These are phyloP conservation scores for Breviolum minutum DNA, from an alignment of 73 alveolate genomes.

Conservation along the genomic window DNA sequence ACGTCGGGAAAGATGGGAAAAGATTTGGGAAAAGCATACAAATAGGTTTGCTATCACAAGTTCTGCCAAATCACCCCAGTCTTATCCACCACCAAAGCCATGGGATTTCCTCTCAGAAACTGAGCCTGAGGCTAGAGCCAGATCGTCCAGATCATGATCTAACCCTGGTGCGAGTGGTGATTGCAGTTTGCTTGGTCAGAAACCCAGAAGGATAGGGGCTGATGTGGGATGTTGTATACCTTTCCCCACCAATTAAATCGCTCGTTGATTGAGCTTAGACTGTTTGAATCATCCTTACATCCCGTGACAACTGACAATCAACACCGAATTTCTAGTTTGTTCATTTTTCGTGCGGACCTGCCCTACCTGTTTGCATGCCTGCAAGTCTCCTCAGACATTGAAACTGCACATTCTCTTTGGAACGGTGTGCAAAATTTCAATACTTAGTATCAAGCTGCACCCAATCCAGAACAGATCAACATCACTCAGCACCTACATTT, in stretches of 20 bases:
- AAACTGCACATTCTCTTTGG: too few species aligned
- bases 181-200: constrained; percentile 27
- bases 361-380: too few species aligned
- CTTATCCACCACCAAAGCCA: background rate
- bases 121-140: constrained; percentile 36
- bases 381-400: too few species aligned
- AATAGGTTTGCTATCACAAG: too few species aligned
- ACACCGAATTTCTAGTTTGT: too few species aligned
- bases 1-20: background rate
- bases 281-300: background rate
- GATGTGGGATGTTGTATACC: background rate
- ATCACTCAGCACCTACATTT: too few species aligned
- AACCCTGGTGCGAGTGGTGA: constrained; percentile 51
- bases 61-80: background rate
- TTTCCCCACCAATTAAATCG: background rate
- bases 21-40: background rate
- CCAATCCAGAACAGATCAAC: too few species aligned
- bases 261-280: background rate
- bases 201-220: background rate
- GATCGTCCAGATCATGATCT: constrained; percentile 40
- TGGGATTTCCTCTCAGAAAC: background rate
- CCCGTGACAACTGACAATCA: too few species aligned
- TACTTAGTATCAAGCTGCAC: too few species aligned
- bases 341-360: too few species aligned
- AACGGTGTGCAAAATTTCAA: too few species aligned